phyloP scores from a whole-genome alignment of 1,284 basidiomycete species.

The Fistulinella cinereoalba region DNA sequence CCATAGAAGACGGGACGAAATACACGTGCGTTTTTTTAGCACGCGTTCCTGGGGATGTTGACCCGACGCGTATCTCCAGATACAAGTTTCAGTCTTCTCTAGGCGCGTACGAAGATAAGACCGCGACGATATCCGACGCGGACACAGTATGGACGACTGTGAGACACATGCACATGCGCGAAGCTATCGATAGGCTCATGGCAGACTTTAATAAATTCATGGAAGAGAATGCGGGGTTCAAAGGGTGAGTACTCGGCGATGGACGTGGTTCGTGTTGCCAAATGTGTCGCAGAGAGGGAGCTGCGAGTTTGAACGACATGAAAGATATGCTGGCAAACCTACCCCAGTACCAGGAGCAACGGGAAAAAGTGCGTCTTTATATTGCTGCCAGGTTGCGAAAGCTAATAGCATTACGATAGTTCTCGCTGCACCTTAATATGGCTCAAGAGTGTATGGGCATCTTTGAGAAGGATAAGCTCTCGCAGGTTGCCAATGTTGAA shows the following conservation, averaged over 20 bases:
- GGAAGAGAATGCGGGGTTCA: conserved; percentile 90
- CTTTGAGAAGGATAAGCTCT: conserved; percentile 87
- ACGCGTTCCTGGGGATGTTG: background rate
- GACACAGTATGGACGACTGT: conserved; percentile 92
- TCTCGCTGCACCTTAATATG: conserved; percentile 96
- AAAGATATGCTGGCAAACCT: conserved; percentile 97
- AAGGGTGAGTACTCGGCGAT: conserved; percentile 53
- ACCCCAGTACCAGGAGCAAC: conserved; percentile 93
- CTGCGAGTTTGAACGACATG: conserved; percentile 92
- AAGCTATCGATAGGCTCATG: conserved; percentile 96
- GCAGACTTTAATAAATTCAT: conserved; percentile 92
- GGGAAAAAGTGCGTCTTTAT: conserved; percentile 74
- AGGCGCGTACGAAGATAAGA: conserved; percentile 85
- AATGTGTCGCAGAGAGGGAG: conserved; percentile 56
- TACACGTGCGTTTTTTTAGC: conserved; percentile 67
- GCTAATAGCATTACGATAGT: conserved; percentile 46
- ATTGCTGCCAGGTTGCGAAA: background rate
- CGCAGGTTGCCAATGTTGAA: conserved; percentile 88
- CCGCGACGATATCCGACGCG: conserved; percentile 77
- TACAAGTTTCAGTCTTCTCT: conserved; percentile 86
- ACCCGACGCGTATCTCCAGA: conserved; percentile 36
- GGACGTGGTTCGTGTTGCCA: background rate
- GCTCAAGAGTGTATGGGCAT: conserved; percentile 95
- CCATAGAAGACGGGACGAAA: conserved; percentile 80
- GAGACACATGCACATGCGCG: conserved; percentile 97